Evolutionary conservation across 2,329 filamentous ascomycete species (phyloP).

Genomic region (Ceratocystis colombiana): DNA sequence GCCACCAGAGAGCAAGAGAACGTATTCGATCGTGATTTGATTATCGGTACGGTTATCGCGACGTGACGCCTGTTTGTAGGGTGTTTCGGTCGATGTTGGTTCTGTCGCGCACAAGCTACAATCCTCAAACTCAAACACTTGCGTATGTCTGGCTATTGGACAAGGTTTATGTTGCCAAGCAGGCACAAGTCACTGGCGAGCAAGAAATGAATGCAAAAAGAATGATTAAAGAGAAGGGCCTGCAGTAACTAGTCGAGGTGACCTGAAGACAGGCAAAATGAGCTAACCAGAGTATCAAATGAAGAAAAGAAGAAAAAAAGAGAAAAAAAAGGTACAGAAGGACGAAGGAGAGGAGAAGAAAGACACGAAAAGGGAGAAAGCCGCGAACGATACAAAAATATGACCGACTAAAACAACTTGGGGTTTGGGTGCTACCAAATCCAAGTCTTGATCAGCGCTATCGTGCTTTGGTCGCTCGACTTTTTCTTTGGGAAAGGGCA

Average conservation of each 20-base stretch:
- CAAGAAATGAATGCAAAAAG: slow-evolving; percentile 10
- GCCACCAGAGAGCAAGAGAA: background rate
- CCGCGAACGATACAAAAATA: background rate
- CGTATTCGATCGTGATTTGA: background rate
- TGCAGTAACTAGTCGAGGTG: background rate
- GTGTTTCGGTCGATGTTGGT: background rate
- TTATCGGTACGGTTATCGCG: background rate
- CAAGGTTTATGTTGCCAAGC: background rate
- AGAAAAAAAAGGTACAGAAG: background rate
- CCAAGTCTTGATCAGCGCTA: background rate
- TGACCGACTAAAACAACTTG: background rate
- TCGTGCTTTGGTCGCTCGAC: background rate
- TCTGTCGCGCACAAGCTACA: background rate
- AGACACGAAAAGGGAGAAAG: background rate
- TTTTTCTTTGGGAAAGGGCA: background rate
- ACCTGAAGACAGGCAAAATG: background rate
- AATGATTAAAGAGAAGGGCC: background rate
- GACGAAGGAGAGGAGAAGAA: background rate
- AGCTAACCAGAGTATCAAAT: background rate
- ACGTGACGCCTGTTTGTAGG: background rate
- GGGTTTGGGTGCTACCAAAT: background rate
- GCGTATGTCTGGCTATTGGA: background rate
- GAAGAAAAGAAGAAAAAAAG: background rate
- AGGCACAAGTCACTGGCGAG: slow-evolving; percentile 1
- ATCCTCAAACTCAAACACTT: background rate